These are phyloP conservation scores for Lactarius hatsudake DNA, from an alignment of 768 basidiomycete genomes.

Conservation along the genomic window DNA sequence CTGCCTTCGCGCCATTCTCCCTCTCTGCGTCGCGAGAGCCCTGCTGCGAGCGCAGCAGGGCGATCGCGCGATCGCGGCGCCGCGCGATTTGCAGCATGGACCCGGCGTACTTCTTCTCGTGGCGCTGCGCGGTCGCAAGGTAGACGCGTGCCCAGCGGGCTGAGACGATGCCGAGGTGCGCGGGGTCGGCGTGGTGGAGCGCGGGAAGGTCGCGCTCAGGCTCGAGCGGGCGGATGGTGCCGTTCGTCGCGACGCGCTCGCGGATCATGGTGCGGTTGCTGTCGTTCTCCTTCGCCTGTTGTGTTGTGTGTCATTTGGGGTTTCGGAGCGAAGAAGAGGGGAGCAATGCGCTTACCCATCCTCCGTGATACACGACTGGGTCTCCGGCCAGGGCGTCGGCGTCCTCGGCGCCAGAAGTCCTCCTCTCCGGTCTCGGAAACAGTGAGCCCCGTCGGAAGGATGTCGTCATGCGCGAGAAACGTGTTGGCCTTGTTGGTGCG, in stretches of 20 bases:
- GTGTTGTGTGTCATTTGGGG: not conserved
- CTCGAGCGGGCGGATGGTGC: slow-evolving; percentile 76
- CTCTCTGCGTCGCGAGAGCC: not conserved
- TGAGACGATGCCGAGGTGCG: slow-evolving; percentile 69
- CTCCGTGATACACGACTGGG: too few species aligned
- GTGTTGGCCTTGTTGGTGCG: not conserved
- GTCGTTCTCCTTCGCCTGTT: slow-evolving; percentile 34
- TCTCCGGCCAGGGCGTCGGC: too few species aligned
- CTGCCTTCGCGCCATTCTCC: not conserved
- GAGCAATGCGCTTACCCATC: slow-evolving; percentile 39
- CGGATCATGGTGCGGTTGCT: slow-evolving; percentile 66
- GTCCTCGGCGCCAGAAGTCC: slow-evolving; percentile 15
- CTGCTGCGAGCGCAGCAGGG: slow-evolving; percentile 28
- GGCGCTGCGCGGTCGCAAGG: slow-evolving; percentile 54
- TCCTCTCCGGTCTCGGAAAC: not conserved
- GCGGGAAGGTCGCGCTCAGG: slow-evolving; percentile 62
- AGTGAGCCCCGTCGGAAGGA: not conserved
- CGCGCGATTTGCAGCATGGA: slow-evolving; percentile 59
- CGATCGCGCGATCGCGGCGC: slow-evolving; percentile 58
- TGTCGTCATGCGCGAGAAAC: not conserved
- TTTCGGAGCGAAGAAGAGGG: not conserved
- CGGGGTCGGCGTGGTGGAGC: slow-evolving; percentile 57
- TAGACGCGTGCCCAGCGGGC: slow-evolving; percentile 75
- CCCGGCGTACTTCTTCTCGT: slow-evolving; percentile 64
- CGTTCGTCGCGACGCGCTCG: slow-evolving; percentile 80